Base-by-base conservation (phyloP, 192 early-diverging fungal genomes). In the Diversispora epigaea region DNA sequence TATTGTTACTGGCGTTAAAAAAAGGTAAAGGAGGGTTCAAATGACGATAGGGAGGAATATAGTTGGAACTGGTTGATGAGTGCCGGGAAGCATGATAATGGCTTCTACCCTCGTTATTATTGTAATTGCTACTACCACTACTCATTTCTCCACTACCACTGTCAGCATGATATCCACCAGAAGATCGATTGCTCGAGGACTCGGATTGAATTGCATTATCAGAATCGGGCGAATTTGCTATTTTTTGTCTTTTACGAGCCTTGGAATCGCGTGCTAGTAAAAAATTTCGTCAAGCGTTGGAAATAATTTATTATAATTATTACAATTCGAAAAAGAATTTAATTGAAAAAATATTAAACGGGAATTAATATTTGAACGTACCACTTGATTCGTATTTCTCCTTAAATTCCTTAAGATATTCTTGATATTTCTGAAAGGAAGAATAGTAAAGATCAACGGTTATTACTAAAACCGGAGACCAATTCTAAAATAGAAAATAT, bases 381-480 rank as follows among this genome's bases (percentile, higher is more conserved):
- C 61, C 4, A 25, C 75, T 78, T 56, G 77, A 67, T 63, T 83
- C 82, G 55, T 83, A 71, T 64, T 83, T 80, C 10, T 77, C 73
- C 21, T 78, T 80, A 45, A 83, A 83, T 19, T 83, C 82, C 11
- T 55, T 65, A 46, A 80, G 52, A 19, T 83, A 83, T 68, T 73
- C 61, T 74, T 83, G 82, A 52, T 83, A 82, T 60, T 79, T 57
- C 80, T 81, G 25, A 32, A 32, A 32, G 25, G 47, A 55, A 46
- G 56, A 75, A 68, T 57, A 43, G 22, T 32, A 47, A 63, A 22
- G 32, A 10, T 11, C 54, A 15, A 49, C 32, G 14, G 17, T 12
- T 11, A 50, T 43, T 21, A 61, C n/a, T 41, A 56, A 39, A 41
- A 55, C 17, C 7, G 3, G 19, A 14, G 4, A 52, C 0, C 40